Base-by-base conservation (phyloP, 148 eudicot genomes). In the Camellia japonica region DNA sequence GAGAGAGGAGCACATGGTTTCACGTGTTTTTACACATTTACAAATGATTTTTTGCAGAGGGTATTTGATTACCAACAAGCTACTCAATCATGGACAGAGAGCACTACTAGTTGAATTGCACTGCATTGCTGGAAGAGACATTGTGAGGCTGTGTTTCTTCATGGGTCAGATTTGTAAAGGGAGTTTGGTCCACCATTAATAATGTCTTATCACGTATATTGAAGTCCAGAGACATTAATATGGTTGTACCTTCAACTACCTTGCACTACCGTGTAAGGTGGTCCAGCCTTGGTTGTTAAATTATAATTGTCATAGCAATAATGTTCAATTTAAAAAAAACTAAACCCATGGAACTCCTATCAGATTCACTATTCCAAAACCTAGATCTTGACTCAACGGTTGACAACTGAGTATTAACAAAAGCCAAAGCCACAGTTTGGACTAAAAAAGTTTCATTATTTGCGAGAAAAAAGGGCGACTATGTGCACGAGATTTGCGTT, bases 1-100 rank as follows among this genome's bases (percentile, higher is more conserved):
- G 38, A 41, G 9, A n/a, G 55, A 68, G 54, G 58, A 46, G 75
- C 81, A 79, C 81, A 60, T 79, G 81, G 18, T 58, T 70, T 79
- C 81, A 79, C 66, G 55, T 70, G 81, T 12, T 54, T 54, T 44
- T 19, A n/a, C 30, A 15, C 44, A n/a, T 18, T 70, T n/a, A 30
- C 0, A 78, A 55, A 3, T 13, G 38, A 30, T 49, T 4, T 12
- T 61, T 7, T 20, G 19, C 46, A 6, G 58, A 5, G 10, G 20
- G 23, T 51, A 9, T 11, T 20, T 30, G 1, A 14, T 3, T 47
- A 64, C 3, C 16, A 54, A 55, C 65, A 41, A 65, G 19, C 15
- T 3, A 78, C 43, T 49, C 71, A 68, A 68, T 69, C 64, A 78
- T 55, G 41, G 44, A 68, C 11, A 69, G 18, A 18, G 20, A 54